Base-by-base conservation (phyloP, 305 asterid species). In the Fraxinus sp. region DNA sequence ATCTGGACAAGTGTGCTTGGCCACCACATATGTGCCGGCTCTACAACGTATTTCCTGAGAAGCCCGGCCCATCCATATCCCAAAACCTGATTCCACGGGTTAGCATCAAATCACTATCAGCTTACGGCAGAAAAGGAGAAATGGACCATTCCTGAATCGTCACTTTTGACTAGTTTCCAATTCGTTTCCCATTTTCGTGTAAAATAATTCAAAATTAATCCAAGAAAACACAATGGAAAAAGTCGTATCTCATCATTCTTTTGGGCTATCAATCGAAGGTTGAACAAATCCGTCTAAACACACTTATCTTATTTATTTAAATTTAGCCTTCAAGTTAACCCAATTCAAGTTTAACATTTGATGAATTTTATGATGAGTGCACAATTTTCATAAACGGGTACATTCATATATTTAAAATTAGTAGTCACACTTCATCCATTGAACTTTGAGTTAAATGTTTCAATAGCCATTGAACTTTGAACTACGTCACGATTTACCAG, bases 21-120 rank as follows among this genome's bases (percentile, higher is more conserved):
- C 98, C 98, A 94, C 98, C 98, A 94, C 98, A 94, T 94, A 82
- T 94, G 97, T 7, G 98, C 97, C 68, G 97, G 98, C 84, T 94
- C 98, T 32, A 94, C 98, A 3, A 94, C 97, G 85, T 92, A 94
- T 87, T 94, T 91, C 86, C 97, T 90, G 8, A 94, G 84, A 2
- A 94, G 91, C n/a, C 98, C 98, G 8, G 98, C 97, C 98, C 98
- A 94, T 1, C 98, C 98, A 52, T 94, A 94, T 8, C 97, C 98
- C 55, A 92, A 80, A 41, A 94, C 97, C 97, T 93, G 87, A 36
- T 3, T 39, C 32, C 73, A 57, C 22, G 22, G 10, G 2, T 74
- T n/a, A 7, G 4, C 8, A 8, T 37, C 49, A 18, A 41, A 41
- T 39, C 9, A 5, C 4, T 41, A 37, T 75, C 30, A 57, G 68